Conservation (phyloP, 2,329 filamentous ascomycete genomes). For the Amylocarpus encephaloides region DNA sequence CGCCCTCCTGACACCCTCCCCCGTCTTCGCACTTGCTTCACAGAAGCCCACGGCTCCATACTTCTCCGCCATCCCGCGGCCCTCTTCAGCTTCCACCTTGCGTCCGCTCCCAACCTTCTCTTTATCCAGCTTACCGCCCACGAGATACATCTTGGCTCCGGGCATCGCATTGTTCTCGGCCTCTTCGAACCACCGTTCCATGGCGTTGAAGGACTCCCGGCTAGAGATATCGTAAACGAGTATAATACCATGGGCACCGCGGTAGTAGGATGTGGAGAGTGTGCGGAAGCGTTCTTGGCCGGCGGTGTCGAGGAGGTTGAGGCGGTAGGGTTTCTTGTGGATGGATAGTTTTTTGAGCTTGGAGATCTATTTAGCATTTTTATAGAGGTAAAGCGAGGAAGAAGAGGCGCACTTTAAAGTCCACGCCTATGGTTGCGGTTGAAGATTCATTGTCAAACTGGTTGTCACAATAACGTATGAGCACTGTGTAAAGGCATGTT, state of each 20-base stretch:
- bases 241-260: slow-evolving; percentile 91
- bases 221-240: slow-evolving; percentile 88
- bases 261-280: slow-evolving; percentile 90
- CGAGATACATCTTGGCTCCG: slow-evolving; percentile 44
- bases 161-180: slow-evolving; percentile 44
- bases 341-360: slow-evolving; percentile 49
- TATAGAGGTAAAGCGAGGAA: background rate
- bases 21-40: slow-evolving; percentile 48
- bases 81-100: slow-evolving; percentile 45
- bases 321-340: slow-evolving; percentile 43
- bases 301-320: slow-evolving; percentile 70
- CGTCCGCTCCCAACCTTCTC: slow-evolving; percentile 22
- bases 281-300: slow-evolving; percentile 95
- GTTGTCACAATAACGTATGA: slow-evolving; percentile 50
- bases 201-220: slow-evolving; percentile 43
- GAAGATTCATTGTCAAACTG: slow-evolving; percentile 50
- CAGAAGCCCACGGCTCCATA: slow-evolving; percentile 43
- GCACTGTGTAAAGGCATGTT: slow-evolving; percentile 33
- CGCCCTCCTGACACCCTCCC: slow-evolving; percentile 44
- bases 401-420: slow-evolving; percentile 43
- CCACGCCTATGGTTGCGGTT: slow-evolving; percentile 50
- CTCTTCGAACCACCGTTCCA: slow-evolving; percentile 50
- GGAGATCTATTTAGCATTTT: background rate
- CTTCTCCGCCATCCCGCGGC: slow-evolving; percentile 39
- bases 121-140: slow-evolving; percentile 48